Conservation (phyloP, 768 basidiomycete species). For the Pleurotus salmoneostramineus region DNA sequence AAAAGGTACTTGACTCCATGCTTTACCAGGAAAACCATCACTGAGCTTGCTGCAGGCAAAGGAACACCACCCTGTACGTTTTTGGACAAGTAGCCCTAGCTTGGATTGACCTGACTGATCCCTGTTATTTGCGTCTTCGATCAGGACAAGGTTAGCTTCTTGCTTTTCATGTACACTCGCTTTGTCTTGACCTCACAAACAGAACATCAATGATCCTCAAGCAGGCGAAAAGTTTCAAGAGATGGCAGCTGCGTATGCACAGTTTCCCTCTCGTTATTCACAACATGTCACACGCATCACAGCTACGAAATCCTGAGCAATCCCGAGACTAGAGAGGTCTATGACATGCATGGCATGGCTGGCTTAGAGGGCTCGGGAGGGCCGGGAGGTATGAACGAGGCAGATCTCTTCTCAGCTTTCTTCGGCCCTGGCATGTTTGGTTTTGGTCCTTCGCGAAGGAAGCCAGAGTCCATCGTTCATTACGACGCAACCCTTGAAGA, state of each 20-base stretch:
- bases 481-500: conserved; percentile 91
- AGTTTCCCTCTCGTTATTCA: conserved; percentile 2
- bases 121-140: neutral
- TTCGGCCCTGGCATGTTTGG: conserved; percentile 56
- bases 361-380: conserved; percentile 52
- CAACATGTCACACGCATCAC: neutral
- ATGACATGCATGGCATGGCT: conserved; percentile 73
- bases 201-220: conserved; percentile 88
- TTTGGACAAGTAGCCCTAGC: neutral
- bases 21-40: conserved; percentile 5
- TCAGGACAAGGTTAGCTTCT: conserved; percentile 61
- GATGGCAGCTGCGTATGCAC: conserved; percentile 78
- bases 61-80: conserved; percentile 76
- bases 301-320: conserved; percentile 86
- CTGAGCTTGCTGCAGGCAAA: conserved; percentile 56
- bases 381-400: conserved; percentile 48
- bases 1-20: conserved; percentile 57
- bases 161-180: neutral
- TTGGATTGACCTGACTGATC: neutral
- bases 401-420: conserved; percentile 74
- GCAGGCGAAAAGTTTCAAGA: conserved; percentile 86
- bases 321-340: conserved; percentile 59
- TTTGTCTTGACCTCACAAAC: neutral
- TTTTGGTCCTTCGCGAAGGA: conserved; percentile 53
- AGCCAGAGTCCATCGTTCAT: conserved; percentile 70